Conservation (phyloP, 129 eudicot species). For the Flaveria bidentis region DNA sequence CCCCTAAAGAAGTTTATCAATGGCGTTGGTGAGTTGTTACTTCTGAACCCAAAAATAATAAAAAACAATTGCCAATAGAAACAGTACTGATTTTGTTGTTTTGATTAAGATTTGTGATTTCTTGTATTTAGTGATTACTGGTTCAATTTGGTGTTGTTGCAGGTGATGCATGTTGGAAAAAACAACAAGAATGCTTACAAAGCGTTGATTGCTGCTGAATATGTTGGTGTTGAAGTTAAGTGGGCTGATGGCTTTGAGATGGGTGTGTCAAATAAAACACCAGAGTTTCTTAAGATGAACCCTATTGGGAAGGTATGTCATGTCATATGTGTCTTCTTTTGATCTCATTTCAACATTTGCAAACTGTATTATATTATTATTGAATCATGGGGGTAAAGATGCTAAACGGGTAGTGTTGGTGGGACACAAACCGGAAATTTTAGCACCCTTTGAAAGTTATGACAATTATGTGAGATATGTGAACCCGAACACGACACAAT, state of each 20-base stretch:
- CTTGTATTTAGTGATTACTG: not conserved
- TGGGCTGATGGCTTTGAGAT: slow-evolving; percentile 53
- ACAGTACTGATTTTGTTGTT: not conserved
- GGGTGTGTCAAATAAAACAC: slow-evolving; percentile 75
- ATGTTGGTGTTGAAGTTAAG: slow-evolving; percentile 62
- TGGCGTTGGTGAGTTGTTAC: slow-evolving; percentile 26
- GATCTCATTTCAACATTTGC: too few species aligned
- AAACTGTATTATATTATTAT: too few species aligned
- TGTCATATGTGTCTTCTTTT: not conserved
- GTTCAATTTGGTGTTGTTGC: not conserved
- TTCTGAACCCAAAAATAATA: not conserved
- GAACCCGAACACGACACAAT: too few species aligned
- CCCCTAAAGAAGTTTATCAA: not conserved
- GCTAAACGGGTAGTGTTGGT: too few species aligned
- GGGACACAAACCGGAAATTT: too few species aligned
- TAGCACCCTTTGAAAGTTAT: too few species aligned
- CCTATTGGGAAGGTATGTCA: slow-evolving; percentile 46
- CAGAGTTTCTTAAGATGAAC: slow-evolving; percentile 77
- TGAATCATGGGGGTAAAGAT: too few species aligned
- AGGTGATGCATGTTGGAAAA: slow-evolving; percentile 53
- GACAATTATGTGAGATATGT: too few species aligned
- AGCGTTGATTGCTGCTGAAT: slow-evolving; percentile 73
- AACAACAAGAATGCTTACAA: slow-evolving; percentile 61
- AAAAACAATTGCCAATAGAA: too few species aligned
- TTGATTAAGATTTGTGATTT: not conserved